Base-by-base conservation (phyloP, 2,329 filamentous ascomycete species). In the Talaromyces piceae region DNA sequence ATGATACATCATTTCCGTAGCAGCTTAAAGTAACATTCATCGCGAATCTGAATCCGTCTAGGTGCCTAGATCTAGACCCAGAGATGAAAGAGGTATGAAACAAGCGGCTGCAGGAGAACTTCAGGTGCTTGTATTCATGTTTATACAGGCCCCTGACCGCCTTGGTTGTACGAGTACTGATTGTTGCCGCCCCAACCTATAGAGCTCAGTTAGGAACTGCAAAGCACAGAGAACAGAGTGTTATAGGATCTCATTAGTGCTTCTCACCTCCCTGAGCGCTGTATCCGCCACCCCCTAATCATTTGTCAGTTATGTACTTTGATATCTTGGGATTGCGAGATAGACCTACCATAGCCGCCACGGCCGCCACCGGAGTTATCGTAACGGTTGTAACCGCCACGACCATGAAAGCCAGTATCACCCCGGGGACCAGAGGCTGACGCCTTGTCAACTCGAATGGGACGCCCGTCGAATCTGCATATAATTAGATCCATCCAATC, bases 381-480 rank as follows among this genome's bases (percentile, higher is more conserved):
- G 18, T 68, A 69, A 51, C 67, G 66, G 57, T 73, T 71, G 58
- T 74, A 73, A 55, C 72, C 72, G 57, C 73, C 68, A 50, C 74
- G 71, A 47, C 69, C 70, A 50, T 69, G 67, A 62, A 66, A 71
- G 54, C 72, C 70, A 50, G 73, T 71, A 51, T 71, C 70, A 52
- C 73, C 70, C 49, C 79, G 76, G 47, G 76, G 76, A 49, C 82
- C 79, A 49, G 79, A 79, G 59, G 96, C 91, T 53, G 89, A 91
- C 56, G 91, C 93, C 72, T 91, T 95, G 75, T 97, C 91, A 58
- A 98, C 91, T 61, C 91, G 90, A 69, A 98, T 96, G 58, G 82
- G 83, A 62, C 91, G 88, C 58, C 91, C 91, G 71, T 97, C 91
- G 71, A 97, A 95, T 63, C 91, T 95, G 59, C n/a, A 47, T 11